Conservation (phyloP, 352 stramenopile genomes). For the Thalassiosira sp. region DNA sequence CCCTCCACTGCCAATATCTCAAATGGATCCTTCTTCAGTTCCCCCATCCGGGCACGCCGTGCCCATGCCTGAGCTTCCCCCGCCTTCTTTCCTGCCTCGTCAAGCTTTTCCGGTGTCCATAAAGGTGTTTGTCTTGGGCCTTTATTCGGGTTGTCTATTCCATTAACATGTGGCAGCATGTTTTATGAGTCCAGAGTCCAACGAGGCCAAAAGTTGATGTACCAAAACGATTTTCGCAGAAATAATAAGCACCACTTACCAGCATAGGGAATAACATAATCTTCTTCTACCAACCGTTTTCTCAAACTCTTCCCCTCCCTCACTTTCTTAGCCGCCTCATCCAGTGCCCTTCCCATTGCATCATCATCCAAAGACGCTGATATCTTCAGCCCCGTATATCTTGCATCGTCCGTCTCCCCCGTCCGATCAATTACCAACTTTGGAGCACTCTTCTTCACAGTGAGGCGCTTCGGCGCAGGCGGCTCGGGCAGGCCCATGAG, state of each 20-base stretch:
- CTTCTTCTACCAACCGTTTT: constrained; percentile 64
- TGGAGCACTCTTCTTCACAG: constrained; percentile 43
- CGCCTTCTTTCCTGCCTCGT: constrained; percentile 68
- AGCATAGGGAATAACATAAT: constrained; percentile 72
- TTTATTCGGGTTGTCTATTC: constrained; percentile 71
- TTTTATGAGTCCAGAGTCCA: no score
- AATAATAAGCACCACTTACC: constrained; percentile 32
- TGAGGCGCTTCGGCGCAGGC: constrained; percentile 21
- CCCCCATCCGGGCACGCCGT: constrained; percentile 51
- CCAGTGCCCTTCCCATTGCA: constrained; percentile 65
- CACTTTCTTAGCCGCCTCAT: constrained; percentile 53
- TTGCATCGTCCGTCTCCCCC: constrained; percentile 66
- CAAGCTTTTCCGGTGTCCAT: constrained; percentile 73
- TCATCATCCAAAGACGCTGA: constrained; percentile 69
- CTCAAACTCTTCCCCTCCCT: constrained; percentile 59
- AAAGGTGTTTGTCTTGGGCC: constrained; percentile 65
- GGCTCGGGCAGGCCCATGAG: constrained; percentile 68
- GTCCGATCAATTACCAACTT: constrained; percentile 76
- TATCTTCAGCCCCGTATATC: constrained; percentile 79
- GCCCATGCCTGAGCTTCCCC: constrained; percentile 66
- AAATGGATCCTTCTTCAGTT: constrained; percentile 72
- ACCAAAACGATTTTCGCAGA: neutral
- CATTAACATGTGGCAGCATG: neutral
- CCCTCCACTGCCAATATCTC: constrained; percentile 62
- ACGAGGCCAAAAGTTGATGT: no score